Base-by-base conservation (phyloP, 768 basidiomycete genomes). In the Rhodosporidiobolus sp. region DNA sequence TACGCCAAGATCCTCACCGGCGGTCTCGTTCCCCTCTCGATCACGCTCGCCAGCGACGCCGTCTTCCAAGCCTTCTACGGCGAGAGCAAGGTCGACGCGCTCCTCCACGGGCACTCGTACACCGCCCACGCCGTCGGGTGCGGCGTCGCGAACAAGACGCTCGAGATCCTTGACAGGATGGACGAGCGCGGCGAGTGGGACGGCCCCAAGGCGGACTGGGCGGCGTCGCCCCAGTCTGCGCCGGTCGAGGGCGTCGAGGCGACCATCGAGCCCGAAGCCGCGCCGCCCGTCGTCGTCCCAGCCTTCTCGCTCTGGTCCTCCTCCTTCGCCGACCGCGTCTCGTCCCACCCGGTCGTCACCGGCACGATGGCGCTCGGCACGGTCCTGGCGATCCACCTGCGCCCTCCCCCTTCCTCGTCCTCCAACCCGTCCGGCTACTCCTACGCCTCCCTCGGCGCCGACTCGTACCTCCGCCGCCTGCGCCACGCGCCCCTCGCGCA, bases 81-180 rank as follows among this genome's bases (percentile, higher is more conserved):
- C 46, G 84, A 86, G 46, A 84, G 84, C 48, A 97, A 97, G 80
- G 85, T 85, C n/a, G 87, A 90, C 72, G 93, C 95, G 24, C 83
- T 98, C 22, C 83, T 97, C 4, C 95, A 98, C 72, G 95, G 95
- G 0, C 95, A 98, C 80, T 92, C 90, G 67, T 98, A 98, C 80
- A 96, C 92, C 0, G 95, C 95, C 5, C 91, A 96, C 79, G 87
- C 95, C 0, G 85, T 96, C 50, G 95, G 93, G 1, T 97, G 95
- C 81, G 89, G 90, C 73, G 91, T 96, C 20, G 95, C 95, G 1
- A 88, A 89, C 75, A 87, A 88, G 81, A 87, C 93, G 6, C 83
- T 97, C 53, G 83, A 86, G 46, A 82, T 90, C 69, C 79, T 94
- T 14, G 88, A 89, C 60, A 83, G 83, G 55, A 80, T 86, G 24